Evolutionary conservation across 2,329 filamentous ascomycete species (phyloP).

Genomic region (Chaetomium strumarium): DNA sequence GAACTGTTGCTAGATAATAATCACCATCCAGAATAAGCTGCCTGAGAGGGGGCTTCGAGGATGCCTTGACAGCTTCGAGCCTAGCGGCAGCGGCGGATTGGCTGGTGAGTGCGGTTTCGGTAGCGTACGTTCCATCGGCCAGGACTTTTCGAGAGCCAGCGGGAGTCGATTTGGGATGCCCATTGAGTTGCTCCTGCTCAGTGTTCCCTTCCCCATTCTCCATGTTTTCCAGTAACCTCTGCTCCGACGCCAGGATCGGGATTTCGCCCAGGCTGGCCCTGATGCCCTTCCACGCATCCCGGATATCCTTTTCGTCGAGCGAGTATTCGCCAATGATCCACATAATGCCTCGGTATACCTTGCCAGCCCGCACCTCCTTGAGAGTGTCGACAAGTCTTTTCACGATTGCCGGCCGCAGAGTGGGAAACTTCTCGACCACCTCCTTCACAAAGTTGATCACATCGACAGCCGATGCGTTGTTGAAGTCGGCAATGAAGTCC

Average conservation of each 20-base stretch:
- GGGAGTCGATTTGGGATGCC: constrained; percentile 66
- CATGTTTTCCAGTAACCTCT: constrained; percentile 81
- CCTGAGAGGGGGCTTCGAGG: constrained; percentile 89
- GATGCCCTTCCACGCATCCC: constrained; percentile 95
- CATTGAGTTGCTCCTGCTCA: constrained; percentile 63
- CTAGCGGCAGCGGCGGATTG: constrained; percentile 84
- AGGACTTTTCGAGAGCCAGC: constrained; percentile 86
- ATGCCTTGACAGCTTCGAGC: constrained; percentile 92
- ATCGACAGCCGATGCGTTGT: constrained; percentile 92
- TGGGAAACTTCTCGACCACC: constrained; percentile 95
- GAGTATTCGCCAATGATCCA: constrained; percentile 99
- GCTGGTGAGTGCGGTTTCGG: constrained; percentile 91
- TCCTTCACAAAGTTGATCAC: constrained; percentile 99
- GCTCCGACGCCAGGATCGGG: constrained; percentile 90
- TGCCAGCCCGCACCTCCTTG: constrained; percentile 88
- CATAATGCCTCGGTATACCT: constrained; percentile 91
- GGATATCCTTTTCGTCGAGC: constrained; percentile 85
- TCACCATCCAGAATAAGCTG: constrained; percentile 96
- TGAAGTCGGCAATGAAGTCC: constrained; percentile 99
- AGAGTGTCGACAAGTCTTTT: constrained; percentile 83
- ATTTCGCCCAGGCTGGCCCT: constrained; percentile 92
- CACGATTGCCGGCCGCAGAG: constrained; percentile 80
- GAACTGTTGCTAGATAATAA: constrained; percentile 89
- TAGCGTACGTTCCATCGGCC: constrained; percentile 95
- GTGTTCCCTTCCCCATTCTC: constrained; percentile 63